phyloP scores from a whole-genome alignment of 2,329 filamentous ascomycete species.

The Ascochyta koolunga region DNA sequence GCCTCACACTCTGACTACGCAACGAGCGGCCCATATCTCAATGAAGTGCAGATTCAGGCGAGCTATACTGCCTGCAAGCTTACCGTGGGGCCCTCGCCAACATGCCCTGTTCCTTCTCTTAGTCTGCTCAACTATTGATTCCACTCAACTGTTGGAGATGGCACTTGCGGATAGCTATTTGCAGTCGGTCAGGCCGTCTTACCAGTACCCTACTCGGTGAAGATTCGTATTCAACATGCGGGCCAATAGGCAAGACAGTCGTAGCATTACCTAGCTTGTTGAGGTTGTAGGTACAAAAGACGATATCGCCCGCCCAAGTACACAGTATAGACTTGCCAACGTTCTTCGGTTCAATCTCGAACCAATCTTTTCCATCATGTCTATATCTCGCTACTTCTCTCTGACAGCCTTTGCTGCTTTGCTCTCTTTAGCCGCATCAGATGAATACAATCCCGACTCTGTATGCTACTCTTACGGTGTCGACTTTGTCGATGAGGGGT shows the following conservation, averaged over 20 bases:
- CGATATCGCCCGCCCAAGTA: slow-evolving; percentile 11
- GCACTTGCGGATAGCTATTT: slow-evolving; percentile 25
- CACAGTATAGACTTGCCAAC: neutral
- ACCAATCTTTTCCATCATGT: slow-evolving; percentile 25
- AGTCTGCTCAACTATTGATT: slow-evolving; percentile 26
- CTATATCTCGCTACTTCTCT: slow-evolving; percentile 31
- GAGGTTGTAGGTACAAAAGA: slow-evolving; percentile 30
- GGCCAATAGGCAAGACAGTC: slow-evolving; percentile 16
- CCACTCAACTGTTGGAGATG: slow-evolving; percentile 13
- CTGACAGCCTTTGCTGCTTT: slow-evolving; percentile 32
- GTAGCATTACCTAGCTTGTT: slow-evolving; percentile 13
- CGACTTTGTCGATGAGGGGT: slow-evolving; percentile 52
- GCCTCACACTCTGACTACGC: slow-evolving; percentile 7
- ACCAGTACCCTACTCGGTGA: slow-evolving; percentile 17
- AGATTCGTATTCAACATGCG: slow-evolving; percentile 15
- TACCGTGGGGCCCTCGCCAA: slow-evolving; percentile 19
- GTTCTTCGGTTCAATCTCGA: neutral
- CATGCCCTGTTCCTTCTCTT: slow-evolving; percentile 19
- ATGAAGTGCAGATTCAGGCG: slow-evolving; percentile 22
- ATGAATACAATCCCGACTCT: slow-evolving; percentile 25
- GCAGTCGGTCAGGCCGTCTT: slow-evolving; percentile 26
- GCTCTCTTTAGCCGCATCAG: slow-evolving; percentile 30
- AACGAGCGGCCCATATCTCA: neutral
- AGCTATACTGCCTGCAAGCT: slow-evolving; percentile 18
- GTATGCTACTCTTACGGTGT: slow-evolving; percentile 48